These are phyloP conservation scores for Domatiomyces globalis DNA, from an alignment of 2,329 filamentous ascomycete species.

Conservation along the genomic window DNA sequence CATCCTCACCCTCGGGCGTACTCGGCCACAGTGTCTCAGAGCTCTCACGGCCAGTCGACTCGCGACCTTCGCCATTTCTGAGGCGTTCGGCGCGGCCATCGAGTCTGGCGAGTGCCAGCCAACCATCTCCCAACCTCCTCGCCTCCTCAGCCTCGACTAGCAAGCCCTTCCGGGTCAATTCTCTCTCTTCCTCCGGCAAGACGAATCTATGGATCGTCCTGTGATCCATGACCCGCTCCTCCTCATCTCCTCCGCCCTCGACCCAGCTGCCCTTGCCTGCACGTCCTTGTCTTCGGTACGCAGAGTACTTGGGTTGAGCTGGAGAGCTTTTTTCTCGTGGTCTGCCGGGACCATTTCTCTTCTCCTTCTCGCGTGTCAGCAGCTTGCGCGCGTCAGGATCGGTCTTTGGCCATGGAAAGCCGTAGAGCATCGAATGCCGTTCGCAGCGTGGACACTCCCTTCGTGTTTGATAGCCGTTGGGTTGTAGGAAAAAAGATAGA, in stretches of 20 bases:
- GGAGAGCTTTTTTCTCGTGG: conserved; percentile 7
- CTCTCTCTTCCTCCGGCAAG: conserved; percentile 51
- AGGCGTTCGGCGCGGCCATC: neutral
- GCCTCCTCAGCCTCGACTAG: conserved; percentile 15
- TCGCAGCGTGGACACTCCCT: conserved; percentile 85
- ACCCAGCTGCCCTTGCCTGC: conserved; percentile 18
- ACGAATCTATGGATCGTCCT: conserved; percentile 77
- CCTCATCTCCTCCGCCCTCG: conserved; percentile 42
- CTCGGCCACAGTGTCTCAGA: neutral
- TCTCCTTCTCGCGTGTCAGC: conserved; percentile 8
- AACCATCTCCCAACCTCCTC: conserved; percentile 12
- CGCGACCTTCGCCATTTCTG: neutral
- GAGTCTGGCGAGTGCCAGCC: conserved; percentile 5
- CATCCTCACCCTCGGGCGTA: conserved; percentile 1
- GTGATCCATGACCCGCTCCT: conserved; percentile 66
- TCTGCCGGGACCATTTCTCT: conserved; percentile 5
- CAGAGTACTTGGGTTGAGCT: conserved; percentile 9
- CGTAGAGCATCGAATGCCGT: conserved; percentile 88
- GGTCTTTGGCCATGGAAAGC: conserved; percentile 92
- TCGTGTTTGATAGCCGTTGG: conserved; percentile 73
- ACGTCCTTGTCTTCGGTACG: conserved; percentile 15
- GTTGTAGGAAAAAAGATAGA: conserved; percentile 67
- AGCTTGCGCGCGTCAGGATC: conserved; percentile 44
- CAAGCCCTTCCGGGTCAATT: conserved; percentile 19
- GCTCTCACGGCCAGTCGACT: neutral